Percentiles rank a stretch among this genome's conserved stretches.
Conservation (phyloP, 2,329 filamentous ascomycete species). For the Aureobasidium sp. region DNA sequence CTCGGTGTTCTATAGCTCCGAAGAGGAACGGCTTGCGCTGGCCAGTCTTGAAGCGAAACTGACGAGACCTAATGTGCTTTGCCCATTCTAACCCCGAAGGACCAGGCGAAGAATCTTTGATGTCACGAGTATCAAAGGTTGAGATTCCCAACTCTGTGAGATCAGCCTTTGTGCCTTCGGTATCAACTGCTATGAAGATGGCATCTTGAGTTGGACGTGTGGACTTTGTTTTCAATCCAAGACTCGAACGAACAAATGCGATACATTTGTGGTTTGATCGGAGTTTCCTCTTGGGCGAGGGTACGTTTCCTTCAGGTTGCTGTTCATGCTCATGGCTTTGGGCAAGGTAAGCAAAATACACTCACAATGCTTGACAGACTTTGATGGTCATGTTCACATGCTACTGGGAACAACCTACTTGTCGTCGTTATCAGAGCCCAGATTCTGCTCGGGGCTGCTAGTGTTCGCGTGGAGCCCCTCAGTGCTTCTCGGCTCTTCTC, state of each 20-base stretch:
- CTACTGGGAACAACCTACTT: background rate
- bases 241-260: background rate
- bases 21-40: background rate
- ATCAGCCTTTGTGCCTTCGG: conserved; percentile 61
- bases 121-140: conserved; percentile 62
- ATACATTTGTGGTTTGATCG: background rate
- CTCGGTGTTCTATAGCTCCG: background rate
- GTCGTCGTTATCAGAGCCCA: background rate
- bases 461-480: background rate
- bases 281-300: background rate
- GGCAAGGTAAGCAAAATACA: background rate
- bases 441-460: background rate
- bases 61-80: conserved; percentile 57
- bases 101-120: conserved; percentile 54
- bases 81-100: conserved; percentile 60
- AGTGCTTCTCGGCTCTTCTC: background rate
- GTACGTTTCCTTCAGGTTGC: background rate
- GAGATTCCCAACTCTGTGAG: conserved; percentile 85
- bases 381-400: background rate
- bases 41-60: conserved; percentile 58
- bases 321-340: background rate
- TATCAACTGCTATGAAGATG: conserved; percentile 71
- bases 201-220: conserved; percentile 32
- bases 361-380: background rate
- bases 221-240: background rate